These are phyloP conservation scores for Aspergillus coremiiformis DNA, from an alignment of 495 filamentous ascomycete species.

Conservation along the genomic window DNA sequence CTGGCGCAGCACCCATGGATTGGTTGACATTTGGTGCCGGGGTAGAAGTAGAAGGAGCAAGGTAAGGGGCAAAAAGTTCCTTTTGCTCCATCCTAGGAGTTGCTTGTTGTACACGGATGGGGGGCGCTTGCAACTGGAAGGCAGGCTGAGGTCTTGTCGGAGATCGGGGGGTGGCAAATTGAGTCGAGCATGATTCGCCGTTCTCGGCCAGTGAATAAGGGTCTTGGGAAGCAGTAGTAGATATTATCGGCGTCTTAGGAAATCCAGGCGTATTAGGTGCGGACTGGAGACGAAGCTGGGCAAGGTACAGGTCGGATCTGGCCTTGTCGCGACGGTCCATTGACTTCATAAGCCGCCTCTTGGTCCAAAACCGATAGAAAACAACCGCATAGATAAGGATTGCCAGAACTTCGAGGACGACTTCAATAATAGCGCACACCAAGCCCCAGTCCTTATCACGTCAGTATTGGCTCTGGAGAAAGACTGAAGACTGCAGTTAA, in stretches of 20 bases:
- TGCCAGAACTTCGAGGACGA: constrained; percentile 85
- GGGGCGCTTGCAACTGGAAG: constrained; percentile 81
- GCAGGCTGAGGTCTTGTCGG: constrained; percentile 46
- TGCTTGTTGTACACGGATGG: constrained; percentile 64
- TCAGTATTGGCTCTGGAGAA: not conserved
- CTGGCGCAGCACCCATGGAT: constrained; percentile 40
- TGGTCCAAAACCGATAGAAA: constrained; percentile 94
- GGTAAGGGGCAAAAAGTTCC: constrained; percentile 43
- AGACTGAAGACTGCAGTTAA: not conserved
- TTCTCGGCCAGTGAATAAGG: constrained; percentile 50
- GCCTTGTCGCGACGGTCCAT: constrained; percentile 95
- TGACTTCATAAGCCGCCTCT: constrained; percentile 86
- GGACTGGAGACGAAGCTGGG: constrained; percentile 84
- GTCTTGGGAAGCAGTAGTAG: constrained; percentile 33
- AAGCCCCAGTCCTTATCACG: constrained; percentile 76
- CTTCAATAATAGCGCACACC: constrained; percentile 94
- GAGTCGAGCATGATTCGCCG: constrained; percentile 37
- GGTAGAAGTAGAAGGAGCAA: constrained; percentile 18
- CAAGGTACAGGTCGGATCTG: constrained; percentile 89
- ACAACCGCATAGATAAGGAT: constrained; percentile 88
- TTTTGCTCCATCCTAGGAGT: constrained; percentile 59
- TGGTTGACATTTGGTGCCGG: constrained; percentile 21
- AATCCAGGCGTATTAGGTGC: constrained; percentile 92
- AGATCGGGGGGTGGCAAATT: constrained; percentile 42
- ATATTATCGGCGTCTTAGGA: constrained; percentile 38